Evolutionary conservation across 169 alveolate species (phyloP).

Genomic region (Cyclospora cayetanensis): DNA sequence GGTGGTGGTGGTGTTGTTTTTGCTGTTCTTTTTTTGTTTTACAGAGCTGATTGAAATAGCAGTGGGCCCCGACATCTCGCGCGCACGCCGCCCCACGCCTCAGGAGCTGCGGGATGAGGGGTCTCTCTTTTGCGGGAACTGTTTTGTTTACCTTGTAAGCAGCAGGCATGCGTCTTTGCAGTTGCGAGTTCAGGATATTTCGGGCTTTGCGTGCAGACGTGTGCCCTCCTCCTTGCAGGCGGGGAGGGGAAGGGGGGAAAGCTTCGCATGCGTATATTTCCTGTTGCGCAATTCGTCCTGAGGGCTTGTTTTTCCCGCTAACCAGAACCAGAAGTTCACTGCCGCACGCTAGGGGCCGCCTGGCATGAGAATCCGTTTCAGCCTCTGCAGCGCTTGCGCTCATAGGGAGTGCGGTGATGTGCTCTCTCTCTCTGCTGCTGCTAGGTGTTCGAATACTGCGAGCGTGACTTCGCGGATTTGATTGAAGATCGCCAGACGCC

Average conservation of each 20-base stretch:
- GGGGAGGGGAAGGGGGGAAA: too few relatives aligned
- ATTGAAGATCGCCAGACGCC: constrained; percentile 89
- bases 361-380: background rate
- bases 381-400: background rate
- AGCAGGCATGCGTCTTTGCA: too few relatives aligned
- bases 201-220: too few relatives aligned
- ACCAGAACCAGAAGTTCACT: background rate
- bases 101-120: background rate
- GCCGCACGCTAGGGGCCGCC: too few relatives aligned
- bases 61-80: background rate
- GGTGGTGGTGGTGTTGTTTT: background rate
- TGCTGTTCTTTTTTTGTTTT: background rate
- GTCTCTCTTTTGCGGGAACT: background rate
- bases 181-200: too few relatives aligned
- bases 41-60: constrained; percentile 34
- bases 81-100: background rate
- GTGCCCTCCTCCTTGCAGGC: too few relatives aligned
- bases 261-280: too few relatives aligned
- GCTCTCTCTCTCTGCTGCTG: background rate
- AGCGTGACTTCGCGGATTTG: constrained; percentile 94
- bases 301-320: background rate
- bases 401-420: background rate
- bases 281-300: background rate
- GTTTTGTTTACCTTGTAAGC: background rate
- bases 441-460: constrained; percentile 96